Evolutionary conservation across 495 filamentous ascomycete genomes (phyloP).

Genomic region (Sordaria brevicollis): DNA sequence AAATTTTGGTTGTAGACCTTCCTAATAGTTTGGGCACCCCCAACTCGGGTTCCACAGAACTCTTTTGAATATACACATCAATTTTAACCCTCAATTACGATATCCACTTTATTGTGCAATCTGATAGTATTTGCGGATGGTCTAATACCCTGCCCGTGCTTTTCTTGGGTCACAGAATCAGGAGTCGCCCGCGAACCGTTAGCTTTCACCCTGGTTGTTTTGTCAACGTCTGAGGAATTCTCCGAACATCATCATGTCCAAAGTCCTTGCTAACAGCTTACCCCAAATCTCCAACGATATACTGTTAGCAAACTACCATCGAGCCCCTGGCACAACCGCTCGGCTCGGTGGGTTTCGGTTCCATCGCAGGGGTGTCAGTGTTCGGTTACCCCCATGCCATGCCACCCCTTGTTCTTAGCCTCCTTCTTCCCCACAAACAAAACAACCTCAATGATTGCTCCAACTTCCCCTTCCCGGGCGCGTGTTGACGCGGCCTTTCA

Average conservation of each 20-base stretch:
- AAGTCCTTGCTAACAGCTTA: neutral
- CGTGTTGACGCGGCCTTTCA: neutral
- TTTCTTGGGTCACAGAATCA: neutral
- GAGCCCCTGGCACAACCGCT: neutral
- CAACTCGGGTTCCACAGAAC: too few species aligned
- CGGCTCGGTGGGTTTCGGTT: neutral
- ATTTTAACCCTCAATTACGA: too few species aligned
- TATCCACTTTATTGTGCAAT: too few species aligned
- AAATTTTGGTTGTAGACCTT: too few species aligned
- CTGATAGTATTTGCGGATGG: neutral
- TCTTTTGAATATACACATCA: too few species aligned
- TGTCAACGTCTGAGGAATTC: conserved; percentile 7
- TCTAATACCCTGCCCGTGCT: neutral
- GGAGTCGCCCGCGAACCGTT: neutral
- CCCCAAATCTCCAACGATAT: neutral
- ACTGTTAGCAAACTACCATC: neutral
- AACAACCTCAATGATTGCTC: neutral
- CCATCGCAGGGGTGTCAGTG: neutral
- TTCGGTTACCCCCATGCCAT: neutral
- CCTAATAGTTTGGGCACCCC: too few species aligned
- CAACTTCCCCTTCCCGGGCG: neutral
- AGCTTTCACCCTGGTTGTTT: neutral
- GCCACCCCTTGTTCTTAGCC: neutral
- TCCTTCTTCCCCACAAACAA: neutral
- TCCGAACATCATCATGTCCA: neutral